These are phyloP conservation scores for Tricholoma saponaceum DNA, from an alignment of 768 basidiomycete genomes.

Conservation along the genomic window DNA sequence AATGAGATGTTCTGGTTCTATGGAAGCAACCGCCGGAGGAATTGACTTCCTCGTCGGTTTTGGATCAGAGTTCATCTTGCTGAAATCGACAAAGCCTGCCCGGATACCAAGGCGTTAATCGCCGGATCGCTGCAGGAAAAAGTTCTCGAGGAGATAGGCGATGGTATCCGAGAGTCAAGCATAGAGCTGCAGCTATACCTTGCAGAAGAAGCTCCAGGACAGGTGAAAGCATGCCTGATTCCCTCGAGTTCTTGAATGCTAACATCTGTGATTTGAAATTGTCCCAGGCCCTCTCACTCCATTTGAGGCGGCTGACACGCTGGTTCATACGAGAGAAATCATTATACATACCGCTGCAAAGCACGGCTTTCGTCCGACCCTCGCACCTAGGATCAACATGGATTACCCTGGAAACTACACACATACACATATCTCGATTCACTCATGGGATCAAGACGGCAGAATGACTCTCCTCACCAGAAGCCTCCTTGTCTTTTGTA, in stretches of 20 bases:
- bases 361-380: conserved; percentile 62
- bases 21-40: conserved; percentile 24
- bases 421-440: conserved; percentile 66
- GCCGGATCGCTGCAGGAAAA: conserved; percentile 42
- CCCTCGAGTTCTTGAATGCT: neutral
- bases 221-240: conserved; percentile 31
- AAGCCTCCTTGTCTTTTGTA: conserved; percentile 60
- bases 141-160: conserved; percentile 56
- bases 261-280: conserved; percentile 49
- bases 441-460: conserved; percentile 26
- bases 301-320: conserved; percentile 61
- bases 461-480: conserved; percentile 33
- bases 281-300: conserved; percentile 65
- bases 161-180: conserved; percentile 39
- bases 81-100: conserved; percentile 45
- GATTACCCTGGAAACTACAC: conserved; percentile 46
- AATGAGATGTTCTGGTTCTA: conserved; percentile 10
- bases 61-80: conserved; percentile 67
- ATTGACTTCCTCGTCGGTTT: conserved; percentile 60
- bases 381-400: conserved; percentile 45
- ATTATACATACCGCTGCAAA: conserved; percentile 64
- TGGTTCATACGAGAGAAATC: conserved; percentile 63
- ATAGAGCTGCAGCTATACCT: conserved; percentile 70
- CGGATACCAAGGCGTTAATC: conserved; percentile 30
- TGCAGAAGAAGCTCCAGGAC: conserved; percentile 68